Evolutionary conservation across 495 filamentous ascomycete genomes (phyloP).

Genomic region (Talaromyces thailandensis): DNA sequence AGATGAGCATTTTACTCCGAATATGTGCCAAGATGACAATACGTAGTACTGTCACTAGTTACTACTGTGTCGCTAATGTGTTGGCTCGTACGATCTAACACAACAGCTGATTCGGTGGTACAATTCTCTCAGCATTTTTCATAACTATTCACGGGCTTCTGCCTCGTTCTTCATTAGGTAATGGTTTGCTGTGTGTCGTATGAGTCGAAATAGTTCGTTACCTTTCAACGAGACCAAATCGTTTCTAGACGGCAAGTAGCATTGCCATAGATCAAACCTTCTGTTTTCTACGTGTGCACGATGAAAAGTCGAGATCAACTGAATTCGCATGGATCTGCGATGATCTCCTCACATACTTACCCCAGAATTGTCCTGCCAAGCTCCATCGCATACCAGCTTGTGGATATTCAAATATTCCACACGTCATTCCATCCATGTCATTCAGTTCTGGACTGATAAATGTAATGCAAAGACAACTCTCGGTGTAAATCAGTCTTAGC

Average conservation of each 20-base stretch:
- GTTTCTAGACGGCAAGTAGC: background rate
- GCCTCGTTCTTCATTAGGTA: background rate
- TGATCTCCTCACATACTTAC: background rate
- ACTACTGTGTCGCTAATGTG: background rate
- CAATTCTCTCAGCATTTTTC: background rate
- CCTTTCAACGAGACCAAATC: background rate
- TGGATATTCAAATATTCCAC: background rate
- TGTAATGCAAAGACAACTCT: background rate
- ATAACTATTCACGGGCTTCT: background rate
- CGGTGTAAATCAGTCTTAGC: no score
- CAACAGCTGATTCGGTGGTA: background rate
- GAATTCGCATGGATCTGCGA: background rate
- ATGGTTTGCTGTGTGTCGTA: background rate
- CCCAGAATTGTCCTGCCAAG: background rate
- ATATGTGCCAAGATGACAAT: background rate
- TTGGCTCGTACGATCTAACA: background rate
- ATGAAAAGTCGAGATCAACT: background rate
- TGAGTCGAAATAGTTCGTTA: background rate
- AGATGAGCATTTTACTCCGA: background rate
- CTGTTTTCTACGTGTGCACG: background rate
- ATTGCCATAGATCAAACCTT: background rate
- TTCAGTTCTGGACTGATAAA: background rate
- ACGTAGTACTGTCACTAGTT: no score
- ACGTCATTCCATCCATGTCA: background rate
- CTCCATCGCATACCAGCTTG: background rate